Evolutionary conservation across 78 protist genomes (phyloP).

Genomic region (Paulinella micropora): DNA sequence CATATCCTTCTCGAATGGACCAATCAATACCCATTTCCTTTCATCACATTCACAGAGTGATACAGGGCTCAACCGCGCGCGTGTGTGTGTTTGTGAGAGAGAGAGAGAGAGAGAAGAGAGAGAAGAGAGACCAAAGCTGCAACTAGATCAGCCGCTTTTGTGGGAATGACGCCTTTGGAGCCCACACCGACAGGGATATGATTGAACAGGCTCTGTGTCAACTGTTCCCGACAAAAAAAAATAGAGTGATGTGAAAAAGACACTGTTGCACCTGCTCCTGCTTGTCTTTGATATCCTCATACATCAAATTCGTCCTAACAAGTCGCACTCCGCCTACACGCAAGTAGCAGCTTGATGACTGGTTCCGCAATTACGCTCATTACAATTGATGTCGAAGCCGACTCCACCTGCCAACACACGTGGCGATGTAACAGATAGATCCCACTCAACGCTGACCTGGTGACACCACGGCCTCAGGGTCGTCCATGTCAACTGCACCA

Average conservation of each 20-base stretch:
- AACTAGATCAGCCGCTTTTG: conserved; percentile 29
- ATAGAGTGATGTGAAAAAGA: conserved; percentile 67
- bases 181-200: conserved; percentile 73
- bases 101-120: not conserved
- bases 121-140: conserved; percentile 36
- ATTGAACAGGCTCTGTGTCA: not conserved
- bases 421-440: too few species aligned
- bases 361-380: too few species aligned
- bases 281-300: conserved; percentile 48
- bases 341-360: too few species aligned
- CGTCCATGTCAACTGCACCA: conserved; percentile 75
- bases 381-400: conserved; percentile 91
- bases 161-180: conserved; percentile 68
- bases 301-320: conserved; percentile 67
- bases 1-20: conserved; percentile 71
- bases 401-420: too few species aligned
- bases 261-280: conserved; percentile 46
- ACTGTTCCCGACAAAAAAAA: not conserved
- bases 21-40: conserved; percentile 69
- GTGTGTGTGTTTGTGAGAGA: not conserved
- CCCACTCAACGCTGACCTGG: too few species aligned
- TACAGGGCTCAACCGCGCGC: too few species aligned
- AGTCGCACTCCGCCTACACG: conserved; percentile 94
- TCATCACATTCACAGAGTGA: not conserved
- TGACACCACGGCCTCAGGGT: conserved; percentile 75